Base-by-base conservation (phyloP, 2,329 filamentous ascomycete species). In the Trichoderma hamatum region DNA sequence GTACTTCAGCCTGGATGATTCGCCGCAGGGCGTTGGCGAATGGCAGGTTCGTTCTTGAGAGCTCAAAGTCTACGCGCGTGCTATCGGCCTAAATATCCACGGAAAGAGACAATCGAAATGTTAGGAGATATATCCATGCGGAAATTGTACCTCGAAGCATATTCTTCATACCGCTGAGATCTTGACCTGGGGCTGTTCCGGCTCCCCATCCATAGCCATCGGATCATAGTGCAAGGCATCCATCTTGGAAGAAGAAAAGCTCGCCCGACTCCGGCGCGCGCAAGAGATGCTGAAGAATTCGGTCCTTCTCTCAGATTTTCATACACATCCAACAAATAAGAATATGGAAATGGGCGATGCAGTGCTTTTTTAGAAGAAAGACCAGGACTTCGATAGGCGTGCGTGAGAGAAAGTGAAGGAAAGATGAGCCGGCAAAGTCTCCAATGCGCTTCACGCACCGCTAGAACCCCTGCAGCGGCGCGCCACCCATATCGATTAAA, bases 1-100 rank as follows among this genome's bases (percentile, higher is more conserved):
- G 94, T 70, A 99, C 92, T 82, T 99, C 95, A 75, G 93, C 92
- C 73, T 97, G 90, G 83, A 98, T 95, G 70, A 93, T 87, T 77
- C 95, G 92, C 71, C 95, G 94, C 71, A 98, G 83, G 56, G 94
- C 92, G 84, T 99, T 99, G 75, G 95, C 95, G 75, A 97, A 93
- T 72, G 94, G 88, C 70, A 97, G 90, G 78, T 97, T 93, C 76
- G 95, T 92, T 78, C 93, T 93, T 76, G 89, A 91, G 69, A 99
- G 89, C 80, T 96, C 90, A 84, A 98, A 98, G 82, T 97, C 91
- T 79, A 97, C 94, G 76, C 92, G 90, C 75, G 90, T 88, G 72
- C 84, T 84, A 78, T 94, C 92, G 72, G 92, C 92, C 93, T 97
- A 68, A 68, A n/a, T n/a, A n/a, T n/a, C n/a, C n/a, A n/a, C n/a